Evolutionary conservation across 805 yeast genomes (phyloP), one percentile per base, ranked within the genome.

Genomic region (Sugiyamaella boreocaroliniensis): DNA sequence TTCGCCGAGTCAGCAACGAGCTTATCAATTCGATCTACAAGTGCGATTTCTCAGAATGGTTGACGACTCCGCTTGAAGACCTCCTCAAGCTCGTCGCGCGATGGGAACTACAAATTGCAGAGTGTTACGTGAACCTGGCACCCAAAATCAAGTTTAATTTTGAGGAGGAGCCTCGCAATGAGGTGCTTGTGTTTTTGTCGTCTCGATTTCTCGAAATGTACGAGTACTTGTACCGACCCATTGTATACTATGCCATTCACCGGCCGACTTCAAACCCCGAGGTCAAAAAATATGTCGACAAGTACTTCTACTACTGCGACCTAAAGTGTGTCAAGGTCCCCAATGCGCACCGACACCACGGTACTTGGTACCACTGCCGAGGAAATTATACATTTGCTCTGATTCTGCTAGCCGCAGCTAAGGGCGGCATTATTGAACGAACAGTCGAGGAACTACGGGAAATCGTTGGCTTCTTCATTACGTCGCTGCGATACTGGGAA

Each of bases 291-390:
- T 55, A 40, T 19, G 47, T 55, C 19, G 58, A 55, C 47, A 51
- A 52, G 43, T 52, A 48, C 29, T 55, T 55, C 29, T 53, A 48
- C 44, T 52, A 52, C 40, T 42, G 48, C 43, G 47, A 42, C 41
- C 26, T 49, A 10, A 44, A 44, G 40, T 55, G 51, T 40, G 53
- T 37, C 34, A 49, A 52, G 37, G 49, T 55, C 15, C 46, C 52
- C 15, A 42, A 48, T 26, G 45, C 50, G 8, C 58, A 55, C 40
- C 47, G 58, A 12, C 58, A 55, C 29, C 55, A 55, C 49, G 58
- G 58, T 9, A 55, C 55, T 10, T 55, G 58, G 58, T 52, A 52
- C 29, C 50, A 47, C 29, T 52, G 55, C 48, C 44, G 58, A 26
- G 52, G 52, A 12, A 48, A 55, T 29, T 49, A 46, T 32, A 32